Conservation (phyloP, 768 basidiomycete species). For the Rhodotorula taiwanensis region DNA sequence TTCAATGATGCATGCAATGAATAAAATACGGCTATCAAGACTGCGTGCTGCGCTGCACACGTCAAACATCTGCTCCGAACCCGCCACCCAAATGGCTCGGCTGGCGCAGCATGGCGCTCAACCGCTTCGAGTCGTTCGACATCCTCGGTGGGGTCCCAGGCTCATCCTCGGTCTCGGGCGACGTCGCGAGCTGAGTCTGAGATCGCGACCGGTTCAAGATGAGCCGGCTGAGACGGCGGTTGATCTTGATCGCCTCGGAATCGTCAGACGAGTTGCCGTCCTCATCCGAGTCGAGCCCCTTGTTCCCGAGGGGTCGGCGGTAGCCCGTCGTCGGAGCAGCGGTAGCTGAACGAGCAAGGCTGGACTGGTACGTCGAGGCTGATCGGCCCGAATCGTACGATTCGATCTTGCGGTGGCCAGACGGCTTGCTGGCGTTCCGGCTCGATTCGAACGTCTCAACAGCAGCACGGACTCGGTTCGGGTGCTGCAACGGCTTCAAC, state of each 20-base stretch:
- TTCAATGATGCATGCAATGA: no score
- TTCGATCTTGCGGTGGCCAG: neutral
- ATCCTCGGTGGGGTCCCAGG: neutral
- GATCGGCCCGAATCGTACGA: neutral
- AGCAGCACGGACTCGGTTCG: constrained; percentile 16
- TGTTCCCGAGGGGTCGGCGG: constrained; percentile 4
- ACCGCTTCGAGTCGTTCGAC: constrained; percentile 11
- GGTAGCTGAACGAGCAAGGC: neutral
- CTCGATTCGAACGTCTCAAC: constrained; percentile 27
- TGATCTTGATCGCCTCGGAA: neutral
- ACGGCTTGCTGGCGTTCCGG: neutral
- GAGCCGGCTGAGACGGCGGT: constrained; percentile 15
- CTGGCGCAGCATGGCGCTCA: constrained; percentile 17
- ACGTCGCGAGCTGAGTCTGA: constrained; percentile 1
- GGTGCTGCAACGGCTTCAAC: constrained; percentile 24
- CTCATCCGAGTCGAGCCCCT: constrained; percentile 1
- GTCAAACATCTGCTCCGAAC: no score
- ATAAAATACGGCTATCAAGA: no score
- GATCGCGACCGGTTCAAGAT: constrained; percentile 15
- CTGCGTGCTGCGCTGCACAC: no score
- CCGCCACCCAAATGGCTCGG: no score
- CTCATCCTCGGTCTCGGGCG: neutral
- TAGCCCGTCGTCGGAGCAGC: neutral
- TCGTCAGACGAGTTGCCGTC: constrained; percentile 6
- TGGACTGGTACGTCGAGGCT: neutral